A percentile compares a stretch with the other conserved stretches of the same genome.
phyloP scores from a whole-genome alignment of 352 stramenopile genomes.

The Peronospora farinosa region DNA sequence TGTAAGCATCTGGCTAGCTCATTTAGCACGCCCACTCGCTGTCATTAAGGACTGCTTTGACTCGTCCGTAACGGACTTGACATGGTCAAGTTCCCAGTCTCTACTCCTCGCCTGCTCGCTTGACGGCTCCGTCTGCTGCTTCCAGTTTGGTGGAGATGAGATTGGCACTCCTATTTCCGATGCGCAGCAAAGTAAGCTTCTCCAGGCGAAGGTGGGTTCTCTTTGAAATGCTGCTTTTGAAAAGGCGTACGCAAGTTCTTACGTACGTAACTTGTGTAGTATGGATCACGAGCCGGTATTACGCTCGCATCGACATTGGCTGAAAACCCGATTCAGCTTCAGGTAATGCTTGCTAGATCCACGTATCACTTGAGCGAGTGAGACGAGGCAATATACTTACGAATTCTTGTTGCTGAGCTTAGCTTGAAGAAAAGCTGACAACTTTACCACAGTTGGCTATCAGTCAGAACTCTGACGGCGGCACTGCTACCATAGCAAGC shows the following conservation, averaged over 20 bases:
- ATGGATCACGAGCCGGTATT: constrained; percentile 72
- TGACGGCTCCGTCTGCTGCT: constrained; percentile 80
- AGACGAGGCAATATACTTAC: constrained; percentile 1
- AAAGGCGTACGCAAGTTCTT: neutral
- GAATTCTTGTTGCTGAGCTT: constrained; percentile 4
- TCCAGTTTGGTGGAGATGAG: constrained; percentile 62
- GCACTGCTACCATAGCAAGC: neutral
- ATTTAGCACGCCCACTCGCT: constrained; percentile 63
- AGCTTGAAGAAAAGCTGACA: constrained; percentile 63
- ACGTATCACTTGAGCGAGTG: constrained; percentile 7
- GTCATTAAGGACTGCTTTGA: constrained; percentile 85
- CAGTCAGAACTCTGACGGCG: constrained; percentile 8
- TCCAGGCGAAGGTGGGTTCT: constrained; percentile 62
- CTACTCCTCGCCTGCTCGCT: constrained; percentile 70
- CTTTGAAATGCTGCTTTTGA: constrained; percentile 1
- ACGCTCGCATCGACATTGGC: constrained; percentile 73
- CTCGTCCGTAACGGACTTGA: constrained; percentile 72
- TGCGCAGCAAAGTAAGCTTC: constrained; percentile 66
- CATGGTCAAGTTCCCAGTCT: constrained; percentile 53
- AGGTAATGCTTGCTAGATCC: constrained; percentile 29
- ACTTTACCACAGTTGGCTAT: constrained; percentile 16
- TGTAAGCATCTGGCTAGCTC: constrained; percentile 80
- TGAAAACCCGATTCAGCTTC: constrained; percentile 74
- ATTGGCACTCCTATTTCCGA: constrained; percentile 67
- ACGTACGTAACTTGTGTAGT: constrained; percentile 33